These are phyloP conservation scores for Ceratobasidium sp. DNA, from an alignment of 1,284 basidiomycete genomes.

Conservation along the genomic window DNA sequence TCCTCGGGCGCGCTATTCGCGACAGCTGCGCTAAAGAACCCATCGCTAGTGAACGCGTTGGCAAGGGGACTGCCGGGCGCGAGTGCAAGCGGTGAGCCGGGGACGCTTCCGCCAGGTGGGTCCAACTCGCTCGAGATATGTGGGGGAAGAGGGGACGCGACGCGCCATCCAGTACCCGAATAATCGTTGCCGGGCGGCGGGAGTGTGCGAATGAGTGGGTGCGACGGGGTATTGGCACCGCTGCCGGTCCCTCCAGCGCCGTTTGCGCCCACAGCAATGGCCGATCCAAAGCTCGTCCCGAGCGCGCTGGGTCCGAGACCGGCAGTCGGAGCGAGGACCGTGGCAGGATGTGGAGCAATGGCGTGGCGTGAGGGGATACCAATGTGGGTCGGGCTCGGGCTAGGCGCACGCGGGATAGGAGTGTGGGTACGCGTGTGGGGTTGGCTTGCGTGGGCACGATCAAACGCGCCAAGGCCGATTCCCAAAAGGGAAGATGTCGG, in stretches of 20 bases:
- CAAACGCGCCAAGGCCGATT: constrained; percentile 18
- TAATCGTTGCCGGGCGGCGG: constrained; percentile 42
- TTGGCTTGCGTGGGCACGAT: constrained; percentile 36
- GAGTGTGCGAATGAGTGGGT: constrained; percentile 25
- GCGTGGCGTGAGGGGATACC: constrained; percentile 20
- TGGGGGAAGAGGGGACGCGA: constrained; percentile 32
- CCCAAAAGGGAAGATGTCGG: constrained; percentile 12
- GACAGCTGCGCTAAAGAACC: constrained; percentile 12
- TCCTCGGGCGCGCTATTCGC: not conserved
- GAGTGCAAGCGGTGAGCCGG: constrained; percentile 35
- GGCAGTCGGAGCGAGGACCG: constrained; percentile 29
- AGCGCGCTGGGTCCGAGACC: constrained; percentile 22
- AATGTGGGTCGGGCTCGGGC: constrained; percentile 41
- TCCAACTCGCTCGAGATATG: constrained; percentile 30
- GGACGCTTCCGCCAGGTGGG: constrained; percentile 23
- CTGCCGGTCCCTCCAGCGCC: constrained; percentile 6
- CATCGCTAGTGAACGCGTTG: constrained; percentile 33
- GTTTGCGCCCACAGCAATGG: not conserved
- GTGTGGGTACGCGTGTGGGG: constrained; percentile 39
- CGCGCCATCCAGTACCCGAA: constrained; percentile 37
- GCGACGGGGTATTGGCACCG: constrained; percentile 22
- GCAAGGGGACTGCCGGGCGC: constrained; percentile 35
- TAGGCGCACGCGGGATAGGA: constrained; percentile 40
- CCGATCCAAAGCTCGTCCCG: constrained; percentile 14
- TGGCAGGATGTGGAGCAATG: constrained; percentile 38